Base-by-base conservation (phyloP, 2,329 filamentous ascomycete species). In the Colletotrichum cordylinicola region DNA sequence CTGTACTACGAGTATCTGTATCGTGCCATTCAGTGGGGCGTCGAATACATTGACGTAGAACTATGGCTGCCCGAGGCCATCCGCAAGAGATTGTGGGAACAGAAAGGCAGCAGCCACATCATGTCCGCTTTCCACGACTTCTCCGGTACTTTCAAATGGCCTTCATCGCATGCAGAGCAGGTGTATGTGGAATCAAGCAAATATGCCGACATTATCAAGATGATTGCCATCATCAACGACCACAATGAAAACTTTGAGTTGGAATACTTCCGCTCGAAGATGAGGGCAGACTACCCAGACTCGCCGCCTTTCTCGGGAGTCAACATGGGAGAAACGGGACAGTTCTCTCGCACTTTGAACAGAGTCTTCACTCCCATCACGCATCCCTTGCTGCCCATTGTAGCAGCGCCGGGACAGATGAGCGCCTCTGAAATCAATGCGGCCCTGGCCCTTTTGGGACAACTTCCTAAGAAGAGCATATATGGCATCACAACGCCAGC, bases 111-210 rank as follows among this genome's bases (percentile, higher is more conserved):
- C 84, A 96, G 94, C 80, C 94, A 93, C 78, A 95, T 98, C 84
- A 96, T 98, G 87, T 96, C 95, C n/a, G 95, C 95, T 15, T 97
- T 96, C 81, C 95, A 98, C 83, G 95, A 97, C 85, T 96, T 96
- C 81, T 96, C 94, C 0, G 94, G 95, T 2, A 93, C 88, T 1
- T 96, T 96, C 88, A 94, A 93, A 80, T 98, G 95, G 95, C 93
- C 94, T 1, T 95, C 94, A 0, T 85, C 90, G 8, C 90, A 94
- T 78, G 95, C 95, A 2, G 91, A 94, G 80, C 87, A 90, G 13
- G 89, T 96, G 6, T 98, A 96, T 79, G 87, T 91, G 75, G 90
- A 93, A 78, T 95, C 94, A 10, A 91, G 91, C 62, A 91, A 91
- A 74, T 95, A 96, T 79, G 94, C 94, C 62, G 95, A 98, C 82